A percentile compares a stretch with the other conserved stretches of the same genome.
Evolutionary conservation across 805 yeast genomes (phyloP).

Genomic region (Metschnikowia anglica): DNA sequence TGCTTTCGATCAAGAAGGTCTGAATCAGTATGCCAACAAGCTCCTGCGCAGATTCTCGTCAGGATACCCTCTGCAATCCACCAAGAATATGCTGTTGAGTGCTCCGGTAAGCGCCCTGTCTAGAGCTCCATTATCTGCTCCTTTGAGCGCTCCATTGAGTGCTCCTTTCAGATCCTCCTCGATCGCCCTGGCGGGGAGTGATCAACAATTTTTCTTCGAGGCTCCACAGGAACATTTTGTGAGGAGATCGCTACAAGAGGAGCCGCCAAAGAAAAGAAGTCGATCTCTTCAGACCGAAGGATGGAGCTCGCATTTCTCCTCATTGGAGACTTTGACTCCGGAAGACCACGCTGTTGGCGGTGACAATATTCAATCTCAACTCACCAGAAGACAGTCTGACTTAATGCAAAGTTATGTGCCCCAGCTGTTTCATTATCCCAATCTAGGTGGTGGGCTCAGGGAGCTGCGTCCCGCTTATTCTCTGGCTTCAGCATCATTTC

Average conservation of each 20-base stretch:
- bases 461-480: slow-evolving; percentile 1
- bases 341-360: background rate
- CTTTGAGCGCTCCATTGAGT: slow-evolving; percentile 2
- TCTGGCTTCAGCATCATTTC: background rate
- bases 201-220: slow-evolving; percentile 1
- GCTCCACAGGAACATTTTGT: background rate
- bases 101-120: background rate
- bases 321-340: slow-evolving; percentile 2
- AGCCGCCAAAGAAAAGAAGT: slow-evolving; percentile 8
- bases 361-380: background rate
- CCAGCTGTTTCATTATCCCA: slow-evolving; percentile 6
- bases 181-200: background rate
- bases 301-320: background rate
- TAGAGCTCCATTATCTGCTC: background rate
- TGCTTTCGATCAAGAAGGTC: background rate
- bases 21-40: background rate
- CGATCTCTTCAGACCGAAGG: slow-evolving; percentile 3
- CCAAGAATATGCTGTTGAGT: background rate
- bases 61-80: slow-evolving; percentile 2
- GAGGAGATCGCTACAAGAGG: background rate
- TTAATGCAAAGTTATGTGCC: slow-evolving; percentile 4
- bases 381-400: background rate
- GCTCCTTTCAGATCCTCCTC: slow-evolving; percentile 5
- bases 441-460: slow-evolving; percentile 2
- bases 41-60: slow-evolving; percentile 4